Percentiles rank a stretch among this genome's conserved stretches.
Evolutionary conservation across 805 yeast genomes (phyloP).

Genomic region (Zygosaccharomyces pseudorouxii): DNA sequence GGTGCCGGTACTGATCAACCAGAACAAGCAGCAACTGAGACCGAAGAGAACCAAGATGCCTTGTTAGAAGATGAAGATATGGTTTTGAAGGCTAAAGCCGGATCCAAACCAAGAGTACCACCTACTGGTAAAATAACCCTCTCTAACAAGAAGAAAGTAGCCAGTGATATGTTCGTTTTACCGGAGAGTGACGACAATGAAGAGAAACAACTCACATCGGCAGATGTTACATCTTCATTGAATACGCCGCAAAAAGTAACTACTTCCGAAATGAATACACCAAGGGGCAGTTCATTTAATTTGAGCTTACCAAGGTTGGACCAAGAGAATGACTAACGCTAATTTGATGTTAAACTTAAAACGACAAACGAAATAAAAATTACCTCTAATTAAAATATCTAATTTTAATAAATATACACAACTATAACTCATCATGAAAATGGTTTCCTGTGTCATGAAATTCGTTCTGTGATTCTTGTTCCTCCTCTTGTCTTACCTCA

Average conservation of each 20-base stretch:
- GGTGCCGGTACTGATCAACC: slow-evolving; percentile 34
- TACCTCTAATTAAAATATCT: background rate
- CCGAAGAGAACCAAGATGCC: slow-evolving; percentile 36
- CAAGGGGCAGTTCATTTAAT: slow-evolving; percentile 17
- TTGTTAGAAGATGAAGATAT: slow-evolving; percentile 80
- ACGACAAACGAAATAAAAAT: background rate
- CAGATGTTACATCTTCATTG: background rate
- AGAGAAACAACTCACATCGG: slow-evolving; percentile 5
- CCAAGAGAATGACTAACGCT: background rate
- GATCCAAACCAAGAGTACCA: slow-evolving; percentile 74
- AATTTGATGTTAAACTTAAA: background rate
- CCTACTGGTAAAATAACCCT: slow-evolving; percentile 82
- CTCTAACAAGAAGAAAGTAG: slow-evolving; percentile 62
- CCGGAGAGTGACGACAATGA: slow-evolving; percentile 31
- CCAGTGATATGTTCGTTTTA: slow-evolving; percentile 52
- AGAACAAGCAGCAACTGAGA: slow-evolving; percentile 18
- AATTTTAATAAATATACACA: background rate
- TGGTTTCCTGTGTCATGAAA: background rate
- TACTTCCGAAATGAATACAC: slow-evolving; percentile 5
- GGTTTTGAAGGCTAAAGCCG: slow-evolving; percentile 66
- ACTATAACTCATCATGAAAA: slow-evolving; percentile 6
- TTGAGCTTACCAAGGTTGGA: slow-evolving; percentile 21
- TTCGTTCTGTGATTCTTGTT: background rate
- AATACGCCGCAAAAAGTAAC: background rate
- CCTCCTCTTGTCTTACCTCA: background rate